phyloP scores from a whole-genome alignment of 352 stramenopile species.

The Phytophthora cactorum region DNA sequence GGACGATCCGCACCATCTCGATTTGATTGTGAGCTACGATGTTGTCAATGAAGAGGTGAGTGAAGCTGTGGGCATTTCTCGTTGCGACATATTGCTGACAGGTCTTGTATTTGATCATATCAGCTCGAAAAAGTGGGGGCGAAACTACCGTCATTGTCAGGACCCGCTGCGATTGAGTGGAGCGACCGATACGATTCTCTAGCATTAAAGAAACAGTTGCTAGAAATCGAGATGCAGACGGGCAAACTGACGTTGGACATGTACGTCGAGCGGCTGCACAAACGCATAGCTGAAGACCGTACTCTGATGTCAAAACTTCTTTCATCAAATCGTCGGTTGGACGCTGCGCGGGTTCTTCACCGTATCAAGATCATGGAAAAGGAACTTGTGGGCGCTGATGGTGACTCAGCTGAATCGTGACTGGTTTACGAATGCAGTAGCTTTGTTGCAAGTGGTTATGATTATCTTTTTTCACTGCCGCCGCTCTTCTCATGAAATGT shows the following conservation, averaged over 20 bases:
- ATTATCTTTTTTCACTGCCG: constrained; percentile 13
- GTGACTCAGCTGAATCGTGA: constrained; percentile 22
- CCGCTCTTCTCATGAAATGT: constrained; percentile 29
- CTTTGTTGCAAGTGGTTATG: constrained; percentile 10
- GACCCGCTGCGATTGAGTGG: constrained; percentile 40
- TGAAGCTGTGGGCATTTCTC: background rate
- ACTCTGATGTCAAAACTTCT: constrained; percentile 53
- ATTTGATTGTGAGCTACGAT: constrained; percentile 86
- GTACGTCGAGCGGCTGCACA: constrained; percentile 63
- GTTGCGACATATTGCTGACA: constrained; percentile 5
- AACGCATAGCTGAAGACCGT: constrained; percentile 59
- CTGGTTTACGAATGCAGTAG: background rate
- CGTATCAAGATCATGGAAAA: constrained; percentile 84
- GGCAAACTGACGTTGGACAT: constrained; percentile 77
- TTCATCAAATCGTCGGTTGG: constrained; percentile 45
- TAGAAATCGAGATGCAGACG: constrained; percentile 87
- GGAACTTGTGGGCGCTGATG: constrained; percentile 58
- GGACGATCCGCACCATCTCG: constrained; percentile 64
- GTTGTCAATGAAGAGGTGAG: constrained; percentile 86
- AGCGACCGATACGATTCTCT: constrained; percentile 72
- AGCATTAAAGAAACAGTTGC: constrained; percentile 76
- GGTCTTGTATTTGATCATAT: background rate
- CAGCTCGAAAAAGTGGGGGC: constrained; percentile 74
- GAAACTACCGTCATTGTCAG: constrained; percentile 51
- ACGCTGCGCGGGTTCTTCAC: constrained; percentile 75